Evolutionary conservation across 768 basidiomycete genomes (phyloP), one percentile per base, ranked within the genome.

Genomic region (Lactarius quietus): DNA sequence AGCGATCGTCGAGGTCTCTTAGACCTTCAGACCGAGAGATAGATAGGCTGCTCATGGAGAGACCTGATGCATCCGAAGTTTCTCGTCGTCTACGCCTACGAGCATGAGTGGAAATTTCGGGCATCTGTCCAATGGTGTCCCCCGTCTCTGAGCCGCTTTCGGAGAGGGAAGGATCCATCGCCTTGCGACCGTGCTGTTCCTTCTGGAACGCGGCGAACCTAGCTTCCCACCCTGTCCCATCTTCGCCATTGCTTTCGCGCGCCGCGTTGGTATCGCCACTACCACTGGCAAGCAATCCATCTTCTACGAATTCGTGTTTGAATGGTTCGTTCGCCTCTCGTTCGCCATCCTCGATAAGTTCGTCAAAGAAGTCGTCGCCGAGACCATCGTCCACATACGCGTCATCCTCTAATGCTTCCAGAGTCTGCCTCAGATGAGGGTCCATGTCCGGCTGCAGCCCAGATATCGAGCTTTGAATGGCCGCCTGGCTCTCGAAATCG

Each of bases 361-460:
- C 83, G 14, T 78, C 78, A 66, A 94, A 94, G 74, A 93, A 93
- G 73, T 87, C 83, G 59, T 93, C 92, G 38, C 83, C 86, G 5
- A 88, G 74, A 12, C 77, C 82, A 63, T 88, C 89, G 48, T 93
- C 89, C 18, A 97, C 89, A 72, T 96, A 99, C 3, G 90, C 95
- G 65, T 96, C 94, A 71, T 99, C 95, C 65, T 98, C 97, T 28
- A 99, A 79, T 1, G 97, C 97, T 73, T 97, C 95, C 18, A 99
- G 78, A 0, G 86, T 86, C 76, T 99, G 97, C 29, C 97, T 83
- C 31, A 98, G 81, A 77, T 95, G 93, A 6, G 94, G 93, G 74
- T 99, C 92, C 92, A 99, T 92, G 72, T 96, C 93, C 1, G 95
- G 97, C 72, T 92, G 90, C 66, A 99, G 87, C 3, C 97, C 95